Evolutionary conservation across 345 rosid species (phyloP).

Genomic region (Erysimum cheiranthoides): DNA sequence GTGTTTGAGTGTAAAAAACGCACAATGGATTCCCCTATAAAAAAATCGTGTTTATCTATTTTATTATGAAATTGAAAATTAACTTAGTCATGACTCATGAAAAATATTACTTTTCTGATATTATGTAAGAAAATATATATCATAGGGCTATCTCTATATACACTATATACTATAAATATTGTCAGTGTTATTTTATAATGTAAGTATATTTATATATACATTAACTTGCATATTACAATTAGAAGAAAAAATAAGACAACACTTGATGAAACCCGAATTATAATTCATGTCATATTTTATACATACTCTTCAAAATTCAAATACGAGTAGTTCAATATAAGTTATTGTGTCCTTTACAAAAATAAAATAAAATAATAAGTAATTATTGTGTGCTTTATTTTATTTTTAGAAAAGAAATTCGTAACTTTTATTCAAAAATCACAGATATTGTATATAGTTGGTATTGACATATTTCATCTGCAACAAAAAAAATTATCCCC

Average conservation of each 20-base stretch:
- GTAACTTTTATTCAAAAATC: background rate
- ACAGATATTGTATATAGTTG: constrained; percentile 24
- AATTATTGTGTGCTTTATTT: too few relatives aligned
- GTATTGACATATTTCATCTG: constrained; percentile 40
- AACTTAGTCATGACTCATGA: background rate
- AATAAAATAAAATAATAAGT: too few relatives aligned
- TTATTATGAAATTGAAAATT: background rate
- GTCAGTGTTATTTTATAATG: background rate
- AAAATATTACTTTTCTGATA: background rate
- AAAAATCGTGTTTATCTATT: background rate
- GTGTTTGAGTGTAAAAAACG: background rate
- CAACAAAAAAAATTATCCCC: constrained; percentile 8
- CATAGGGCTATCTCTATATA: background rate
- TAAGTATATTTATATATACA: background rate
- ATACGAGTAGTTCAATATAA: background rate
- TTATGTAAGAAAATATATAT: background rate
- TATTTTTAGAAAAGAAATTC: background rate
- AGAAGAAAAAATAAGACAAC: background rate
- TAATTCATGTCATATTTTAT: background rate
- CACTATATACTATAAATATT: constrained; percentile 2
- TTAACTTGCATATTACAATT: background rate
- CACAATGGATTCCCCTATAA: background rate
- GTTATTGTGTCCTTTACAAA: too few relatives aligned
- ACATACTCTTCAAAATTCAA: background rate
- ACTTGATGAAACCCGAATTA: background rate